A percentile compares a stretch with the other conserved stretches of the same genome.
Evolutionary conservation across 139 green algal species (phyloP).

Genomic region (Zygnema cylindricum): DNA sequence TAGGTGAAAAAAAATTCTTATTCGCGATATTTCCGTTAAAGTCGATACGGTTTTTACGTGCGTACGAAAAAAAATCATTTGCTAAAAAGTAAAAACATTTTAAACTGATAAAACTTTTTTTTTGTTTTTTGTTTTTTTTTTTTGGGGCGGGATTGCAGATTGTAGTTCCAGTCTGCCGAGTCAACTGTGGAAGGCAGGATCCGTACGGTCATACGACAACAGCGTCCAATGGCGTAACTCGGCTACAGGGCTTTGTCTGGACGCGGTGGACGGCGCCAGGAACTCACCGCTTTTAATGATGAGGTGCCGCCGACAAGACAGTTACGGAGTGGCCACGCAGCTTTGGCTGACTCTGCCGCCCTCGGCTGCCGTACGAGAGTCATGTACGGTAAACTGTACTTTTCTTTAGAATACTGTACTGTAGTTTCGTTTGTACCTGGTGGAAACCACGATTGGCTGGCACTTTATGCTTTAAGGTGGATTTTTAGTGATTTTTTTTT

Average conservation of each 20-base stretch:
- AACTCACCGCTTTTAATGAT: not conserved
- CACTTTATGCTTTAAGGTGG: not conserved
- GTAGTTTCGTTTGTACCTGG: not conserved
- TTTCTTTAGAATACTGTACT: not conserved
- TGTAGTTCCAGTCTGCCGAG: too few species aligned
- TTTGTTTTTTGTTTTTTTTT: too few species aligned
- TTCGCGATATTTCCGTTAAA: too few species aligned
- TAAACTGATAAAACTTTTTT: too few species aligned
- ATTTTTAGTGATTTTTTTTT: not conserved
- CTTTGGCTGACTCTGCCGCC: not conserved
- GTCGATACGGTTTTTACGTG: too few species aligned
- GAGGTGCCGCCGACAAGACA: not conserved
- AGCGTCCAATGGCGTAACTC: not conserved
- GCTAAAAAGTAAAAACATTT: too few species aligned
- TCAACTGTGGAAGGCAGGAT: not conserved
- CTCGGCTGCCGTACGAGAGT: not conserved
- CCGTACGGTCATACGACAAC: not conserved
- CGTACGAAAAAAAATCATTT: too few species aligned
- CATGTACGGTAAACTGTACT: not conserved
- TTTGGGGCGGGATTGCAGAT: too few species aligned
- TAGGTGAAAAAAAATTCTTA: too few species aligned
- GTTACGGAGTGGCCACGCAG: not conserved
- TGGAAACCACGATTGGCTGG: not conserved
- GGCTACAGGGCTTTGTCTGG: not conserved
- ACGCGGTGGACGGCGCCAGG: not conserved